Evolutionary conservation across 2,329 filamentous ascomycete genomes (phyloP).

Genomic region (Akanthomyces muscarius): DNA sequence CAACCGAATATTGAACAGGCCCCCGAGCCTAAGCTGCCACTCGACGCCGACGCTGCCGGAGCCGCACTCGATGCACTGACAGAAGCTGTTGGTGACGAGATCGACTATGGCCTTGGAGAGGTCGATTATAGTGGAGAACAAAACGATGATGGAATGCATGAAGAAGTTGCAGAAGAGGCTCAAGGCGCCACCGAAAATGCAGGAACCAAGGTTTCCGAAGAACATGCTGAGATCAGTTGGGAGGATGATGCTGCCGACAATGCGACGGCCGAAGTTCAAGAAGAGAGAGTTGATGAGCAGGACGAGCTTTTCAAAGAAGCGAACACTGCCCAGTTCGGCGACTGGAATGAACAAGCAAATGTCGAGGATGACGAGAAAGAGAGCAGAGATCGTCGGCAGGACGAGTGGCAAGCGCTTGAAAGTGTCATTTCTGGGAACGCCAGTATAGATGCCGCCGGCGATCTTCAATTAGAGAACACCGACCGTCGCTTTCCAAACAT

Average conservation of each 20-base stretch:
- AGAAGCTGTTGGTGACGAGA: slow-evolving; percentile 29
- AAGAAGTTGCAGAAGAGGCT: not conserved
- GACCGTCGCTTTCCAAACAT: slow-evolving; percentile 31
- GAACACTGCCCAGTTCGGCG: slow-evolving; percentile 2
- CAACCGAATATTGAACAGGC: not conserved
- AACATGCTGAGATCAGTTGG: slow-evolving; percentile 24
- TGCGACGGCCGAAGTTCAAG: not conserved
- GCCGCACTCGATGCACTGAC: slow-evolving; percentile 4
- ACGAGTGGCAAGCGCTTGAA: slow-evolving; percentile 1
- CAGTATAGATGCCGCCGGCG: slow-evolving; percentile 7
- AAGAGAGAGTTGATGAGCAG: not conserved
- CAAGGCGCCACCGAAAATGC: slow-evolving; percentile 7
- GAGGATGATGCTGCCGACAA: slow-evolving; percentile 20
- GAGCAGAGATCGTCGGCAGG: slow-evolving; percentile 8
- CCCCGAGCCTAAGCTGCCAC: not conserved
- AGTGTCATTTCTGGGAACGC: not conserved
- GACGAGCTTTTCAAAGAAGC: slow-evolving; percentile 14
- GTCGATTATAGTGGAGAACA: slow-evolving; percentile 25
- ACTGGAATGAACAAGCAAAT: not conserved
- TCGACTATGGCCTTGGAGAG: slow-evolving; percentile 27
- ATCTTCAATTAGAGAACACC: slow-evolving; percentile 7
- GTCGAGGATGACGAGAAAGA: slow-evolving; percentile 10
- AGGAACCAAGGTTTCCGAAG: slow-evolving; percentile 7
- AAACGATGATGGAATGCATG: slow-evolving; percentile 19
- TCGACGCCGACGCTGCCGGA: slow-evolving; percentile 14